Conservation (phyloP, 164 flowering plant species). For the Stephania cephalantha region DNA sequence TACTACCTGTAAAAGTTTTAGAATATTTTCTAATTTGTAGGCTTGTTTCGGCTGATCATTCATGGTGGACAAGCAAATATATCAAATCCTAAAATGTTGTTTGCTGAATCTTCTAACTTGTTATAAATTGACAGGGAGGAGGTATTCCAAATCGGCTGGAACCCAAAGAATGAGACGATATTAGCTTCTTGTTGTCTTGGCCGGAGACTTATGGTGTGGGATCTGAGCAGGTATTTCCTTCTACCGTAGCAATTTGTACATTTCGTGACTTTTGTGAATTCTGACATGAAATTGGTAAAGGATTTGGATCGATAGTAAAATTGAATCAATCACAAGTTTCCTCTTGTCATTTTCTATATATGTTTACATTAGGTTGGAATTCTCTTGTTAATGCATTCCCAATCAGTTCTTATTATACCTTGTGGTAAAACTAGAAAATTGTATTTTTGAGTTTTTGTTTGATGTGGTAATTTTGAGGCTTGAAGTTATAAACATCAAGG, state of each 20-base stretch:
- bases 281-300: no score
- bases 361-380: neutral
- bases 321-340: no score
- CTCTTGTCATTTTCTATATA: neutral
- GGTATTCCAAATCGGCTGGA: conserved; percentile 98
- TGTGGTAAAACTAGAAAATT: neutral
- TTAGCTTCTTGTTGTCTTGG: conserved; percentile 97
- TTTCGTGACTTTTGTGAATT: neutral
- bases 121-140: conserved; percentile 53
- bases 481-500: neutral
- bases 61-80: neutral
- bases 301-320: neutral
- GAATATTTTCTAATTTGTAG: neutral
- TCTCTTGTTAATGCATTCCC: no score
- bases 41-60: neutral
- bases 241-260: neutral
- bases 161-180: conserved; percentile 89
- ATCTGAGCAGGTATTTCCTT: conserved; percentile 83
- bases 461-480: neutral
- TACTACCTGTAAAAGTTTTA: neutral
- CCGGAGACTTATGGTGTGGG: conserved; percentile 96
- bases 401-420: neutral
- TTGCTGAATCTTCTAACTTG: neutral
- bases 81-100: neutral
- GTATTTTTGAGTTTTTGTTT: neutral